phyloP scores from a whole-genome alignment of 83 land plant species.

The Isoetes engelmannii region DNA sequence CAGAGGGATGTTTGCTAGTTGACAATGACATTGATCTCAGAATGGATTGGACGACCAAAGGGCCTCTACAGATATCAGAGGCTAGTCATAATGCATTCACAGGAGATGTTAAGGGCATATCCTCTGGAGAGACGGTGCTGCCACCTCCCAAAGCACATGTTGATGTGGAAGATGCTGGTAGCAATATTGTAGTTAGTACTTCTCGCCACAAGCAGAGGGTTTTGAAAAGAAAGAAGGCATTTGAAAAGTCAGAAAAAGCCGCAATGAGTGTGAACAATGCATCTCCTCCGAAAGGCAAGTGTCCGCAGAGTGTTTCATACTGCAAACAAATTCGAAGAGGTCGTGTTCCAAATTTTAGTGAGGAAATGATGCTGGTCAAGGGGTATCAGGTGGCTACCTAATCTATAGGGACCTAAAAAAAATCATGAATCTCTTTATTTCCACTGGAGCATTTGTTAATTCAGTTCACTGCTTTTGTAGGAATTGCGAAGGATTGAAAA shows the following conservation, averaged over 20 bases:
- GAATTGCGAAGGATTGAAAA: conserved; percentile 39
- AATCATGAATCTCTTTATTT: neutral
- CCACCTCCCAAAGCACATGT: neutral
- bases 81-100: neutral
- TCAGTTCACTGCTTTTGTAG: conserved; percentile 11
- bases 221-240: too few relatives aligned
- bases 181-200: too few relatives aligned
- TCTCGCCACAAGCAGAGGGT: too few relatives aligned
- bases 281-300: too few relatives aligned
- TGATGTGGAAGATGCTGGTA: too few relatives aligned
- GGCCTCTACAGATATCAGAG: conserved; percentile 15
- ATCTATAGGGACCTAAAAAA: neutral
- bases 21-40: conserved; percentile 16
- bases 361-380: neutral
- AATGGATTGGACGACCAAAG: neutral
- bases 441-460: conserved; percentile 10
- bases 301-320: too few relatives aligned
- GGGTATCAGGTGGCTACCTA: conserved; percentile 5
- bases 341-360: neutral
- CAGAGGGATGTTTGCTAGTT: conserved; percentile 9
- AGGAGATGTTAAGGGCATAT: neutral
- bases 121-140: neutral
- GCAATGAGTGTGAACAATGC: too few relatives aligned
- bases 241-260: too few relatives aligned
- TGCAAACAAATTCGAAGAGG: too few relatives aligned